Conservation (phyloP, 2,329 filamentous ascomycete genomes). For the Hortaea werneckii region DNA sequence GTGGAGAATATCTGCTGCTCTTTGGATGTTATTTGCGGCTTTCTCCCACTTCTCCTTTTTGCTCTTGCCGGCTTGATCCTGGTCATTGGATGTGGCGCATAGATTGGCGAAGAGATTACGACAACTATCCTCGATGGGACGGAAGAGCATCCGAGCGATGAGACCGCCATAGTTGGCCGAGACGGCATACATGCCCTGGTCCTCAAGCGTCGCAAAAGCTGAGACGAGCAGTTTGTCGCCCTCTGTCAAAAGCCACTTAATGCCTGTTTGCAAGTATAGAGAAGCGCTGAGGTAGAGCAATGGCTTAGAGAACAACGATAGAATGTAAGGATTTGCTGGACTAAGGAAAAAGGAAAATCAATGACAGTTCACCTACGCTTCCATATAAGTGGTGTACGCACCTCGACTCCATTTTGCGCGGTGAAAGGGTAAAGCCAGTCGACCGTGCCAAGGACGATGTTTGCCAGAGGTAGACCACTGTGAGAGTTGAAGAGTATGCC, state of each 20-base stretch:
- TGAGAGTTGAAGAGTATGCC: slow-evolving; percentile 58
- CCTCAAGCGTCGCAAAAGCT: slow-evolving; percentile 61
- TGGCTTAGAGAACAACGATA: slow-evolving; percentile 55
- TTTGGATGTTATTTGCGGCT: slow-evolving; percentile 14
- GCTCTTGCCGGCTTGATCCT: background rate
- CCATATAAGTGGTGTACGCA: slow-evolving; percentile 22
- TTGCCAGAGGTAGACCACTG: slow-evolving; percentile 58
- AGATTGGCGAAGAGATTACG: slow-evolving; percentile 81
- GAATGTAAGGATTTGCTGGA: slow-evolving; percentile 36
- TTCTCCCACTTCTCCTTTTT: background rate
- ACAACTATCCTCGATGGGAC: slow-evolving; percentile 89
- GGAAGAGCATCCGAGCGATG: slow-evolving; percentile 78
- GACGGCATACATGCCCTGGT: slow-evolving; percentile 85
- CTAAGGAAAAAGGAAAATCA: slow-evolving; percentile 15
- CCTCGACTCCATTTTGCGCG: slow-evolving; percentile 33
- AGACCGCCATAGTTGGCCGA: slow-evolving; percentile 89
- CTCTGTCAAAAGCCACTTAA: slow-evolving; percentile 91
- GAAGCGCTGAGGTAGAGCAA: slow-evolving; percentile 67
- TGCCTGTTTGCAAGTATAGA: slow-evolving; percentile 74
- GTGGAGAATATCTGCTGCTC: slow-evolving; percentile 44
- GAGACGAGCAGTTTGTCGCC: slow-evolving; percentile 86
- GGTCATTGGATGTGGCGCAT: slow-evolving; percentile 38
- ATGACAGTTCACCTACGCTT: slow-evolving; percentile 10
- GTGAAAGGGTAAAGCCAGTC: slow-evolving; percentile 60
- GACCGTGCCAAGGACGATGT: slow-evolving; percentile 46